Conservation (phyloP, 352 stramenopile genomes). For the Phytopythium oedochilum region DNA sequence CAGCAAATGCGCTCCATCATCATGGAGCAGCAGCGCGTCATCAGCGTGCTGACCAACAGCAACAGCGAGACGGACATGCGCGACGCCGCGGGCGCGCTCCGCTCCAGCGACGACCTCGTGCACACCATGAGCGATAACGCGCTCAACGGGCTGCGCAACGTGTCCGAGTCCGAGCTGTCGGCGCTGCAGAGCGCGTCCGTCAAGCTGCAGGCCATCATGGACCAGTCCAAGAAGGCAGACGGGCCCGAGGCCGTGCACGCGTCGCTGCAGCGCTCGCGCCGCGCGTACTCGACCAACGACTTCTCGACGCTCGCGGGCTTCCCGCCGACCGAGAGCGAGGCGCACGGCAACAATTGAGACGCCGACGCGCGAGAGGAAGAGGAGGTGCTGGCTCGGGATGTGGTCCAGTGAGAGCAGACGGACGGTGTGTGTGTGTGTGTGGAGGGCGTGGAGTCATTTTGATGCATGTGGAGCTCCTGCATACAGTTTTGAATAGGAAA, state of each 20-base stretch:
- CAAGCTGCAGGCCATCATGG: constrained; percentile 59
- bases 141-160: constrained; percentile 56
- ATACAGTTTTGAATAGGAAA: constrained; percentile 5
- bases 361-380: background rate
- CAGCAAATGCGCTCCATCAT: constrained; percentile 80
- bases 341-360: constrained; percentile 7
- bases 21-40: constrained; percentile 73
- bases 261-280: constrained; percentile 46
- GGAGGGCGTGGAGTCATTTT: background rate
- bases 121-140: constrained; percentile 71
- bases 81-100: constrained; percentile 4
- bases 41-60: constrained; percentile 51
- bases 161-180: constrained; percentile 63
- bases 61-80: constrained; percentile 55
- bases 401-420: background rate
- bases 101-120: constrained; percentile 43
- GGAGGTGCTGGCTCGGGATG: background rate
- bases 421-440: background rate
- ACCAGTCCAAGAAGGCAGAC: constrained; percentile 12
- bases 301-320: constrained; percentile 30
- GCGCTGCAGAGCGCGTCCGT: constrained; percentile 58
- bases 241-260: constrained; percentile 28
- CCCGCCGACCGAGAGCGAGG: constrained; percentile 13
- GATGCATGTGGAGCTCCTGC: background rate
- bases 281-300: constrained; percentile 59